Evolutionary conservation across 768 basidiomycete genomes (phyloP).

Genomic region (Sarcomyxa edulis): DNA sequence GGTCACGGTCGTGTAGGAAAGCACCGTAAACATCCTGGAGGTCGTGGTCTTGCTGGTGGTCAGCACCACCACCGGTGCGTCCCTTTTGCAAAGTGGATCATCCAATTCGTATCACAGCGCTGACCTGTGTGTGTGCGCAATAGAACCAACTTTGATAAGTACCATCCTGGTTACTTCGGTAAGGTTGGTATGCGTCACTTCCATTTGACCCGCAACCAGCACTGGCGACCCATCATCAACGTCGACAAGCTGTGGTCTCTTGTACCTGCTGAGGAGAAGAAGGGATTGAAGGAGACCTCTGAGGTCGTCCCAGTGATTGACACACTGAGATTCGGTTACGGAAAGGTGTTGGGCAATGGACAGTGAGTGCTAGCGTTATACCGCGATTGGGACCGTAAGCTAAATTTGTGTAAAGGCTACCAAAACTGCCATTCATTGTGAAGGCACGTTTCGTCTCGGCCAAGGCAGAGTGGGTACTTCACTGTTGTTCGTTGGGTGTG

Average conservation of each 20-base stretch:
- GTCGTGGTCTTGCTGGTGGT: slow-evolving; percentile 99
- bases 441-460: slow-evolving; percentile 95
- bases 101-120: too few species aligned
- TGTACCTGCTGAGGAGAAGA: slow-evolving; percentile 81
- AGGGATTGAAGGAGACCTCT: slow-evolving; percentile 64
- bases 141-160: slow-evolving; percentile 97
- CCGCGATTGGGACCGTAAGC: background rate
- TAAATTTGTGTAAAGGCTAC: slow-evolving; percentile 64
- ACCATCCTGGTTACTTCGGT: slow-evolving; percentile 99
- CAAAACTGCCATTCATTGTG: slow-evolving; percentile 91
- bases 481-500: background rate
- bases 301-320: slow-evolving; percentile 95
- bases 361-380: slow-evolving; percentile 40
- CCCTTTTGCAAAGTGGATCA: too few species aligned
- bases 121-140: background rate
- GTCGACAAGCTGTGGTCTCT: slow-evolving; percentile 96
- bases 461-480: slow-evolving; percentile 63
- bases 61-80: slow-evolving; percentile 96
- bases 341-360: slow-evolving; percentile 95
- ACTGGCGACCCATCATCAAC: slow-evolving; percentile 97
- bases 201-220: slow-evolving; percentile 87
- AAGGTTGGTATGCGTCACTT: slow-evolving; percentile 99
- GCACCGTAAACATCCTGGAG: slow-evolving; percentile 99
- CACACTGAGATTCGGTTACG: slow-evolving; percentile 76
- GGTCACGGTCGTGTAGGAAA: slow-evolving; percentile 99